A percentile compares a stretch with the other conserved stretches of the same genome.
These are phyloP conservation scores for Streptanthus diversifolius DNA, from an alignment of 345 rosid genomes.

Conservation along the genomic window DNA sequence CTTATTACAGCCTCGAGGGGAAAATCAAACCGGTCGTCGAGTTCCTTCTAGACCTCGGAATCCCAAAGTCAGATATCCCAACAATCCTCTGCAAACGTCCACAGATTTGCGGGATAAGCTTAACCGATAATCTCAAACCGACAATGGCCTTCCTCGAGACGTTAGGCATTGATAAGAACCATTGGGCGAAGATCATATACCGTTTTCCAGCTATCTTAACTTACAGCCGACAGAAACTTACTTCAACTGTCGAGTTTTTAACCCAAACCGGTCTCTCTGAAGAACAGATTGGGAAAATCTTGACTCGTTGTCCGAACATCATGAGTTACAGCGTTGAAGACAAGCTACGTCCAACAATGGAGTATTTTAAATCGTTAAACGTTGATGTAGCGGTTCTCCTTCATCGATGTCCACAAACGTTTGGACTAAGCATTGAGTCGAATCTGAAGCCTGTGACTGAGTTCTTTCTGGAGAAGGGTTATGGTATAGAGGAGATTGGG, in stretches of 20 bases:
- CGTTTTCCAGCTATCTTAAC: slow-evolving; percentile 80
- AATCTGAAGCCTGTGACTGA: slow-evolving; percentile 74
- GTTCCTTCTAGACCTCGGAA: slow-evolving; percentile 76
- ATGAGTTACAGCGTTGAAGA: slow-evolving; percentile 77
- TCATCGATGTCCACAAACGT: slow-evolving; percentile 65
- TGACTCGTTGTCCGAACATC: slow-evolving; percentile 71
- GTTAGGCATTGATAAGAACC: slow-evolving; percentile 70
- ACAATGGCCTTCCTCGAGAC: slow-evolving; percentile 72
- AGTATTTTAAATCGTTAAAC: slow-evolving; percentile 61
- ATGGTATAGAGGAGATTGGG: slow-evolving; percentile 53
- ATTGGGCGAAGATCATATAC: slow-evolving; percentile 81
- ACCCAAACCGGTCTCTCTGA: slow-evolving; percentile 61
- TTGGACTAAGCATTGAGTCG: slow-evolving; percentile 79
- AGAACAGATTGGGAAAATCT: slow-evolving; percentile 60
- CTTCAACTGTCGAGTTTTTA: slow-evolving; percentile 60
- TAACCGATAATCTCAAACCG: slow-evolving; percentile 68
- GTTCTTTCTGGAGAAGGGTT: slow-evolving; percentile 71
- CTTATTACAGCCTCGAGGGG: slow-evolving; percentile 76
- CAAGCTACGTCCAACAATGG: slow-evolving; percentile 71
- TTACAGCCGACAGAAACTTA: slow-evolving; percentile 73
- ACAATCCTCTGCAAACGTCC: slow-evolving; percentile 69
- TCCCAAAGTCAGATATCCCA: slow-evolving; percentile 61
- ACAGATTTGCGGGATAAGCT: slow-evolving; percentile 82
- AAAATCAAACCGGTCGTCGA: slow-evolving; percentile 87
- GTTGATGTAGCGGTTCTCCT: slow-evolving; percentile 63